Conservation (phyloP, 257 asterid genomes). For the Anisodus acutangulus region DNA sequence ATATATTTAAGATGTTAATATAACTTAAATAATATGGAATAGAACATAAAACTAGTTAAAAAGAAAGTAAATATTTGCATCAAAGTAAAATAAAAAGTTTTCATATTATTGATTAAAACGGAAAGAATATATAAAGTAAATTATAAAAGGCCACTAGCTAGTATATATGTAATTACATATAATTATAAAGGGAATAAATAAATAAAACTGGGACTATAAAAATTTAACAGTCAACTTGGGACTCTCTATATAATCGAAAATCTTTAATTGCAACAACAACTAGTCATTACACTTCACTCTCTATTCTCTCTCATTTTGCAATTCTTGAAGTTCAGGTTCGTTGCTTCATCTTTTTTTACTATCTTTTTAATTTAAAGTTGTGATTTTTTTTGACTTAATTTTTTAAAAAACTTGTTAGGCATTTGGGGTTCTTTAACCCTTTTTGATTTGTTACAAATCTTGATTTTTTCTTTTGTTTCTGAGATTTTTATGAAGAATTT, state of each 20-base stretch:
- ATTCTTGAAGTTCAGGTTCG: constrained; percentile 21
- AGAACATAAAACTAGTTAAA: background rate
- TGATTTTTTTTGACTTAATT: background rate
- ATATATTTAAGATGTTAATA: background rate
- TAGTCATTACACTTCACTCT: background rate
- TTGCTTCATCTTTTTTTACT: background rate
- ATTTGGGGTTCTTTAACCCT: constrained; percentile 1
- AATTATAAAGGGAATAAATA: background rate
- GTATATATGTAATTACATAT: too few species aligned
- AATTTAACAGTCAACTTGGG: background rate
- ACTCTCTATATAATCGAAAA: background rate
- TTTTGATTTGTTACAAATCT: constrained; percentile 14
- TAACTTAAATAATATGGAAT: background rate
- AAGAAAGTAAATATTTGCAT: background rate
- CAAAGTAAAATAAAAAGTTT: background rate
- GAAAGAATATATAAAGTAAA: background rate
- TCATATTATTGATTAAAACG: background rate
- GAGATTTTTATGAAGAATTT: constrained; percentile 5
- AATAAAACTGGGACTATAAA: background rate
- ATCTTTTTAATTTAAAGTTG: background rate
- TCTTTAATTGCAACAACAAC: background rate
- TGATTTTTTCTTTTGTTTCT: background rate
- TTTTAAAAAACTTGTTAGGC: background rate
- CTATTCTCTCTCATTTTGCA: background rate
- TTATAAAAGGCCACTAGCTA: background rate